Evolutionary conservation across 345 rosid species (phyloP).

Genomic region (Passiflora organensis): DNA sequence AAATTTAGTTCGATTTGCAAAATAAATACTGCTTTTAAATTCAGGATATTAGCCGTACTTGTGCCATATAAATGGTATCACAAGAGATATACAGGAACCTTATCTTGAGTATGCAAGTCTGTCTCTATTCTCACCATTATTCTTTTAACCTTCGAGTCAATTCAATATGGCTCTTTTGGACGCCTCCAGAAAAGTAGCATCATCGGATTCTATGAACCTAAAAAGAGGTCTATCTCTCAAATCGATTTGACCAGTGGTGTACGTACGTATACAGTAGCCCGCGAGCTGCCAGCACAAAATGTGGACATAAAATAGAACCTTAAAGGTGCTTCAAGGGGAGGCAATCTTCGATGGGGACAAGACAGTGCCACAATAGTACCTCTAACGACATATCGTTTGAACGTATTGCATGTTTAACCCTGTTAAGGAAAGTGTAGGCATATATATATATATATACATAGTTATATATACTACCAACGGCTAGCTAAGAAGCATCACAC

Average conservation of each 20-base stretch:
- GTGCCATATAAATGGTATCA: no score
- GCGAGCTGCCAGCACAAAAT: not conserved
- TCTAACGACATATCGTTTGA: not conserved
- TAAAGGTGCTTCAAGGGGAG: not conserved
- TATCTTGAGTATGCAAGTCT: no score
- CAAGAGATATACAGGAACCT: no score
- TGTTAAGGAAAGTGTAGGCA: conserved; percentile 15
- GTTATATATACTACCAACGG: no score
- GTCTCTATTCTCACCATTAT: no score
- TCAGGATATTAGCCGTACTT: no score
- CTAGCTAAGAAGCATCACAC: not conserved
- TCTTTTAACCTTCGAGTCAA: not conserved
- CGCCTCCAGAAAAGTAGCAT: not conserved
- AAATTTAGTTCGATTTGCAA: no score
- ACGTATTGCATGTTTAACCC: not conserved
- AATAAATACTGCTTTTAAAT: no score
- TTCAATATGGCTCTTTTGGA: not conserved
- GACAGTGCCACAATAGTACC: not conserved
- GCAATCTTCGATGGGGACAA: not conserved
- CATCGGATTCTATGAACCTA: not conserved
- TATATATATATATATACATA: no score
- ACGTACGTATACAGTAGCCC: not conserved
- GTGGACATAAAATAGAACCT: not conserved
- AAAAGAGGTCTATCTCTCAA: not conserved
- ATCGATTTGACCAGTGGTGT: not conserved